Evolutionary conservation across 768 basidiomycete genomes (phyloP).

Genomic region (Harrya chromipes): DNA sequence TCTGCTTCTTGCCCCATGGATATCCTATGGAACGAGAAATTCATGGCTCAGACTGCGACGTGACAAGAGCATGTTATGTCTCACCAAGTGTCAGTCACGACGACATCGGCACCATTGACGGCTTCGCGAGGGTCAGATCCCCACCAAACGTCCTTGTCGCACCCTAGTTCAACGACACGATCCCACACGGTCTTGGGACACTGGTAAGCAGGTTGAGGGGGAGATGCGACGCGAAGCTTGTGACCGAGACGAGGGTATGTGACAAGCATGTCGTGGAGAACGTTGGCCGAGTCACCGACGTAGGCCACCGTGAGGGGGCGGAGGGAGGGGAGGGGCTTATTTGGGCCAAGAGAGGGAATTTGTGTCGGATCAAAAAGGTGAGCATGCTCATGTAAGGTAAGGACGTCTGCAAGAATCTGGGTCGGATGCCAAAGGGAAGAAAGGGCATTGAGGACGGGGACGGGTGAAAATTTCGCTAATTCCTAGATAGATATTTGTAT

Average conservation of each 20-base stretch:
- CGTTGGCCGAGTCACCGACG: constrained; percentile 92
- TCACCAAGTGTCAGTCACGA: constrained; percentile 96
- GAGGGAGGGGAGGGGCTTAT: constrained; percentile 46
- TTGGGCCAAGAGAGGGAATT: constrained; percentile 10
- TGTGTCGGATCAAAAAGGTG: constrained; percentile 45
- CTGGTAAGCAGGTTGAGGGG: constrained; percentile 56
- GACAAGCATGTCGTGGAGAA: constrained; percentile 96
- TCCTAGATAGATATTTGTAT: constrained; percentile 49
- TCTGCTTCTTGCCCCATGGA: constrained; percentile 99
- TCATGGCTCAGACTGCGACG: not conserved
- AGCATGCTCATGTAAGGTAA: constrained; percentile 81
- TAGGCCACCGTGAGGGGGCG: constrained; percentile 87
- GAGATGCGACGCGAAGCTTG: constrained; percentile 79
- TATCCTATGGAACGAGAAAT: constrained; percentile 54
- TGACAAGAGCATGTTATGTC: constrained; percentile 9
- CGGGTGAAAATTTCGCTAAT: constrained; percentile 84
- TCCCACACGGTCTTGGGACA: constrained; percentile 76
- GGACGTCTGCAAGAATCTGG: constrained; percentile 88
- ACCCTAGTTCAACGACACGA: constrained; percentile 70
- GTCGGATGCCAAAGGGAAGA: constrained; percentile 97
- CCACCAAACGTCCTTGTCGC: constrained; percentile 74
- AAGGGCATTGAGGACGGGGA: constrained; percentile 95
- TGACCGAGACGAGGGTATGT: constrained; percentile 91
- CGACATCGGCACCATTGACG: constrained; percentile 86
- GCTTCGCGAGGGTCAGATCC: constrained; percentile 80